These are phyloP conservation scores for Pyrenophora seminiperda DNA, from an alignment of 2,329 filamentous ascomycete species.

Conservation along the genomic window DNA sequence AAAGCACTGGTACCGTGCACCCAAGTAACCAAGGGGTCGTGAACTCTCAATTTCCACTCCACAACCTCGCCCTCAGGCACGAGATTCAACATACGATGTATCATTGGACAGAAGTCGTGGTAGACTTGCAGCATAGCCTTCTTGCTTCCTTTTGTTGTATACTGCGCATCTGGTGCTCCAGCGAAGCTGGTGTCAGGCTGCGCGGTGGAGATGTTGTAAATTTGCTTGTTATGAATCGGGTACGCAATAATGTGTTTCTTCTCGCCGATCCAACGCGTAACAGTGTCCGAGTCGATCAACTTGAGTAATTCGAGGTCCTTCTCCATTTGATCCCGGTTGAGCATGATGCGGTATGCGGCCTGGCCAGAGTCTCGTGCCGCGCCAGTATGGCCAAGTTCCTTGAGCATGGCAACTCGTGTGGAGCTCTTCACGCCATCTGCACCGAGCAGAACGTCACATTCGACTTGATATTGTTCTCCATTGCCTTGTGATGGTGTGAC, in stretches of 20 bases:
- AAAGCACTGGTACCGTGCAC: conserved; percentile 59
- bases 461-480: conserved; percentile 59
- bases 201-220: conserved; percentile 69
- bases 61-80: conserved; percentile 69
- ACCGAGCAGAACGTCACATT: conserved; percentile 55
- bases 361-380: conserved; percentile 72
- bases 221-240: conserved; percentile 68
- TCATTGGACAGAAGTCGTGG: conserved; percentile 64
- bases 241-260: conserved; percentile 79
- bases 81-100: conserved; percentile 64
- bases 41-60: conserved; percentile 69
- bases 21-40: conserved; percentile 68
- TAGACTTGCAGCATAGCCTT: conserved; percentile 65
- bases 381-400: conserved; percentile 56
- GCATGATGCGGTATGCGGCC: conserved; percentile 80
- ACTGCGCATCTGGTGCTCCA: conserved; percentile 61
- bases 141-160: conserved; percentile 67
- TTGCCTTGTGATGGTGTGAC: conserved; percentile 59
- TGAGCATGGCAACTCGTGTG: conserved; percentile 59
- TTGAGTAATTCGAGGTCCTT: conserved; percentile 68
- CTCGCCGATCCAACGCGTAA: conserved; percentile 77
- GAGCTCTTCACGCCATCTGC: conserved; percentile 57
- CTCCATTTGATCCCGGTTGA: conserved; percentile 69
- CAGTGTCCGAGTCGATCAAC: conserved; percentile 70
- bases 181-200: conserved; percentile 67